Evolutionary conservation across 805 yeast genomes (phyloP).

Genomic region (Sugiyamaella valdiviana): DNA sequence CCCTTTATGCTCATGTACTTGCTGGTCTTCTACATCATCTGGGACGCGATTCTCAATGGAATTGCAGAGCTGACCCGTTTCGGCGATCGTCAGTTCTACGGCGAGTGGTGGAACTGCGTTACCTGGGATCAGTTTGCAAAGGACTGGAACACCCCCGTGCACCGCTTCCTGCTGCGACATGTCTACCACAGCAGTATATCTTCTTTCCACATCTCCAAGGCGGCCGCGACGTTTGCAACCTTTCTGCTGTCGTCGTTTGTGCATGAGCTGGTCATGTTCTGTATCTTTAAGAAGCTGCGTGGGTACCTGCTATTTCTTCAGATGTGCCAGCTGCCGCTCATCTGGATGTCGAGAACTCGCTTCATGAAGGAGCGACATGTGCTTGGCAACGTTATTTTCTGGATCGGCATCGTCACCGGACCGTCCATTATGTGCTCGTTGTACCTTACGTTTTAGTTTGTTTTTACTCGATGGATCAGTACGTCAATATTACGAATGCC

Average conservation of each 20-base stretch:
- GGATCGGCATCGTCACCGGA: constrained; percentile 87
- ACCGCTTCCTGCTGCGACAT: constrained; percentile 79
- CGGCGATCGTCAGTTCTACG: constrained; percentile 90
- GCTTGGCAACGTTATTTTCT: constrained; percentile 76
- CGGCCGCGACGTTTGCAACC: constrained; percentile 59
- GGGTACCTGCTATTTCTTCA: constrained; percentile 77
- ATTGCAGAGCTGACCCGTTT: constrained; percentile 82
- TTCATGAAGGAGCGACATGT: constrained; percentile 43
- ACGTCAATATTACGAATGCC: neutral
- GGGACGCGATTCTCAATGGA: constrained; percentile 90
- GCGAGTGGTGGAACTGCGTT: constrained; percentile 96
- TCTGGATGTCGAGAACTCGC: constrained; percentile 53
- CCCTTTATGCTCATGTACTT: constrained; percentile 72
- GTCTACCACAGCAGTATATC: constrained; percentile 89
- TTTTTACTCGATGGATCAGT: neutral
- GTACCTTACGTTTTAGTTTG: constrained; percentile 60
- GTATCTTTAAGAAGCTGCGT: constrained; percentile 69
- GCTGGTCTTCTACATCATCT: constrained; percentile 77
- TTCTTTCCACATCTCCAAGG: constrained; percentile 58
- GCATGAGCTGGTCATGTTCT: constrained; percentile 91
- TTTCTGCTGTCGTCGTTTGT: constrained; percentile 65
- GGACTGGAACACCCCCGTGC: constrained; percentile 93
- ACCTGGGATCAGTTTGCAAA: constrained; percentile 92
- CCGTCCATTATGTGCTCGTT: constrained; percentile 84
- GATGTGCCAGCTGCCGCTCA: constrained; percentile 81